phyloP scores from a whole-genome alignment of 1,284 basidiomycete genomes.

The Puccinia hordei region DNA sequence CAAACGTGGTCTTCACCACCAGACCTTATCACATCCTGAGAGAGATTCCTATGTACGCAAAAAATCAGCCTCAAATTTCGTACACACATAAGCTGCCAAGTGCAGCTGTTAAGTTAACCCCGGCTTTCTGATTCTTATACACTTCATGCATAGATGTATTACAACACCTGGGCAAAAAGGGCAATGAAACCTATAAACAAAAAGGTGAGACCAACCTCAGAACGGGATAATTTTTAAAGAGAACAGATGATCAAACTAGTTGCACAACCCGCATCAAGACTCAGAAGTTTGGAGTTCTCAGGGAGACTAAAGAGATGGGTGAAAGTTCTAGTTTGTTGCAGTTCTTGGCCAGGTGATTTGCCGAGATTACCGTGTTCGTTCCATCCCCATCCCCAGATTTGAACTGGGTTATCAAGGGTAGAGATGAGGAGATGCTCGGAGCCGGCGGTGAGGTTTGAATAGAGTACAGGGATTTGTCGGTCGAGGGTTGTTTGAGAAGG shows the following conservation, averaged over 20 bases:
- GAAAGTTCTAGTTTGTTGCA: not conserved
- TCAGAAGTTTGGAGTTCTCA: not conserved
- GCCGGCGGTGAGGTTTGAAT: not conserved
- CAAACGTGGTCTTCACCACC: too few species aligned
- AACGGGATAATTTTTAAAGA: not conserved
- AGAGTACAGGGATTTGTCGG: not conserved
- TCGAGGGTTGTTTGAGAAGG: not conserved
- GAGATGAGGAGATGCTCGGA: slow-evolving; percentile 37
- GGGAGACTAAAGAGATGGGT: not conserved
- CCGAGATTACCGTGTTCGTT: slow-evolving; percentile 49
- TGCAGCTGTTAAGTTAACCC: too few species aligned
- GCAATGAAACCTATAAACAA: too few species aligned
- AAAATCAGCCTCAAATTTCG: too few species aligned
- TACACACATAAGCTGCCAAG: too few species aligned
- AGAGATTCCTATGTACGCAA: too few species aligned
- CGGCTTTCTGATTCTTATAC: too few species aligned
- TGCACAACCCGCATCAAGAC: slow-evolving; percentile 37
- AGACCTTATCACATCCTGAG: too few species aligned
- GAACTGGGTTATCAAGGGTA: not conserved
- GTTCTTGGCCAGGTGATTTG: not conserved
- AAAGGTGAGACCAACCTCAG: too few species aligned
- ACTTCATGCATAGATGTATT: too few species aligned
- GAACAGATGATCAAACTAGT: slow-evolving; percentile 31
- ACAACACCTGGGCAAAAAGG: too few species aligned
- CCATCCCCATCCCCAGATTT: slow-evolving; percentile 47